Percentiles rank a stretch among this genome's conserved stretches.
These are phyloP conservation scores for Chlorella sp. DNA, from an alignment of 139 green algal species.

Conservation along the genomic window DNA sequence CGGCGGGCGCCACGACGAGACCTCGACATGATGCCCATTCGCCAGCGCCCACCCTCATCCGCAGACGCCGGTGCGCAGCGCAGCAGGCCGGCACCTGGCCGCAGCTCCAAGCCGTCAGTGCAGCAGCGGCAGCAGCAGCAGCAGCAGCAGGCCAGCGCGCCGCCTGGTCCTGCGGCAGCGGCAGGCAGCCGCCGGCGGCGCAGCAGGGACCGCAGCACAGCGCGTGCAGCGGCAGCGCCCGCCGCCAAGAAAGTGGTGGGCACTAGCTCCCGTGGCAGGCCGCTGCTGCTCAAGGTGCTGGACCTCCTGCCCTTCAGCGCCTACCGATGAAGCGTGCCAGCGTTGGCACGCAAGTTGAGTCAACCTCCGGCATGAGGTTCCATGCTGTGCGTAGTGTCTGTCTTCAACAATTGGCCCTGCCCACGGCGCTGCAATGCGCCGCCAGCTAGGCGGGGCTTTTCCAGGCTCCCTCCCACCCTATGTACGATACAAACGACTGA, in stretches of 20 bases:
- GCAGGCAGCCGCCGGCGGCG: constrained; percentile 16
- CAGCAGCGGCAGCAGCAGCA: not conserved
- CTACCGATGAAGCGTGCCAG: no score
- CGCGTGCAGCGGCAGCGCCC: not conserved
- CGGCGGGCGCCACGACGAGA: not conserved
- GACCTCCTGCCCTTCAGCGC: constrained; percentile 15
- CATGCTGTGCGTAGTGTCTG: not conserved
- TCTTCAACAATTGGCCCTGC: no score
- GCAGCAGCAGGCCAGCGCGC: not conserved
- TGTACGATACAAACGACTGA: no score
- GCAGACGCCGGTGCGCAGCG: no score
- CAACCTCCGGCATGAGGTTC: no score
- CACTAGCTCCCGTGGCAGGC: constrained; percentile 6
- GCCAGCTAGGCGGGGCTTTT: no score
- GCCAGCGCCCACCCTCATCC: not conserved
- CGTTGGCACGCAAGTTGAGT: not conserved
- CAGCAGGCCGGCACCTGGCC: not conserved
- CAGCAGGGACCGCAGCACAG: not conserved
- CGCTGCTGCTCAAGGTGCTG: constrained; percentile 16
- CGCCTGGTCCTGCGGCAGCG: not conserved
- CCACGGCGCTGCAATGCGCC: no score
- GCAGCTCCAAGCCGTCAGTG: not conserved
- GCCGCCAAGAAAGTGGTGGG: not conserved
- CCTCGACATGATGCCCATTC: constrained; percentile 12
- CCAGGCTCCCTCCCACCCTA: no score